Evolutionary conservation across 2,329 filamentous ascomycete species (phyloP).

Genomic region (Fusarium concolor): DNA sequence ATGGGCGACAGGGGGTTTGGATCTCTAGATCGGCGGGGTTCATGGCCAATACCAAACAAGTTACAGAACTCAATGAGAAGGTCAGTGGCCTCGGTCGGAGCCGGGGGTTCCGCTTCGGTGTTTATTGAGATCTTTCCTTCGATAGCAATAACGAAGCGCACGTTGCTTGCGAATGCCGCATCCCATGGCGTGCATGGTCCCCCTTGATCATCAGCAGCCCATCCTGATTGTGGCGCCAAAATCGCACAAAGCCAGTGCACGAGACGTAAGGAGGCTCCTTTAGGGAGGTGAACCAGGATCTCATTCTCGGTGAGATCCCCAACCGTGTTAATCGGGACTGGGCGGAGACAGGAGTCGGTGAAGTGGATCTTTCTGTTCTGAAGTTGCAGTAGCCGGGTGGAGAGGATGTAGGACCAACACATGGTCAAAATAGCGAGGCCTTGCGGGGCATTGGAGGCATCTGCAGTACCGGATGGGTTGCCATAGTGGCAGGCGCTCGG

Average conservation of each 20-base stretch:
- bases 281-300: conserved; percentile 38
- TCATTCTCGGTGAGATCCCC: conserved; percentile 29
- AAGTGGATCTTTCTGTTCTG: conserved; percentile 42
- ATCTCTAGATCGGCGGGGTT: conserved; percentile 18
- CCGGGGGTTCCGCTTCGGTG: conserved; percentile 24
- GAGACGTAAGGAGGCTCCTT: conserved; percentile 36
- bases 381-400: conserved; percentile 46
- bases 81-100: conserved; percentile 37
- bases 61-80: conserved; percentile 45
- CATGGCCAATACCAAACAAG: conserved; percentile 42
- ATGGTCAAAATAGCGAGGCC: conserved; percentile 45
- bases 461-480: conserved; percentile 27
- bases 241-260: conserved; percentile 47
- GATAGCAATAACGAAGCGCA: conserved; percentile 40
- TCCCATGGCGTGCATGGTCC: conserved; percentile 39
- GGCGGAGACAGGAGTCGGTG: conserved; percentile 40
- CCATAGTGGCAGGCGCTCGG: conserved; percentile 37
- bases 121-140: conserved; percentile 35
- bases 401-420: conserved; percentile 48
- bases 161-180: conserved; percentile 28
- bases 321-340: conserved; percentile 35
- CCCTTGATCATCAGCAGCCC: conserved; percentile 36
- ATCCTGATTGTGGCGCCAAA: conserved; percentile 38
- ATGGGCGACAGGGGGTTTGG: conserved; percentile 36
- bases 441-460: conserved; percentile 38